A percentile compares a stretch with the other conserved stretches of the same genome.
Evolutionary conservation across 2,329 filamentous ascomycete species (phyloP).

Genomic region (Endocalyx cinctus): DNA sequence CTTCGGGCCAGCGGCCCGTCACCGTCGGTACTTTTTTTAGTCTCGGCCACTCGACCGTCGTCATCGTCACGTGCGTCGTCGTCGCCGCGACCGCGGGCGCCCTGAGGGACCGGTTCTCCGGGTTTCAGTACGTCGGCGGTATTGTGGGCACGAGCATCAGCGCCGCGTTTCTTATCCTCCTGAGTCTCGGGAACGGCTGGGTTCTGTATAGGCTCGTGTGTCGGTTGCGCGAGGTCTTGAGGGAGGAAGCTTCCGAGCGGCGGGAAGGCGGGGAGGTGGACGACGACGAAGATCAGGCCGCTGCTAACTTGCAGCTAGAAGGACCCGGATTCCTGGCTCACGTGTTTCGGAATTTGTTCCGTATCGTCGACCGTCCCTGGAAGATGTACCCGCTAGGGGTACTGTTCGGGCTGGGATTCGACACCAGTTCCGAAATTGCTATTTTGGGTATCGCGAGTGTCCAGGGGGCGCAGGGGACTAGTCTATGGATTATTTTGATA

Average conservation of each 20-base stretch:
- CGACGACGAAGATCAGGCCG: conserved; percentile 28
- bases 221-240: conserved; percentile 60
- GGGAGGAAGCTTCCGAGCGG: conserved; percentile 24
- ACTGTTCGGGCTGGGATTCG: conserved; percentile 88
- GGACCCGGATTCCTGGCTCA: conserved; percentile 71
- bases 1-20: conserved; percentile 77
- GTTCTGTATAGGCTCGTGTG: conserved; percentile 75
- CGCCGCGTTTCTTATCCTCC: conserved; percentile 73
- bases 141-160: conserved; percentile 88
- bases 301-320: conserved; percentile 61
- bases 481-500: conserved; percentile 89
- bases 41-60: conserved; percentile 88
- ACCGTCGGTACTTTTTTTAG: conserved; percentile 95
- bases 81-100: conserved; percentile 88
- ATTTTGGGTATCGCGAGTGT: conserved; percentile 86
- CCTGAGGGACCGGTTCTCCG: conserved; percentile 73
- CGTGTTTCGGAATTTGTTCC: conserved; percentile 72
- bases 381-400: conserved; percentile 62
- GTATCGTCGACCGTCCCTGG: conserved; percentile 71
- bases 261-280: not conserved
- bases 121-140: conserved; percentile 74
- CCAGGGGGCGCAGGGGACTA: conserved; percentile 79
- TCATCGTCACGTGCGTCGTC: conserved; percentile 83
- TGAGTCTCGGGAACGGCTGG: conserved; percentile 81
- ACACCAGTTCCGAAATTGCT: conserved; percentile 91